Base-by-base conservation (phyloP, 768 basidiomycete species). In the Exsudoporus frostii region DNA sequence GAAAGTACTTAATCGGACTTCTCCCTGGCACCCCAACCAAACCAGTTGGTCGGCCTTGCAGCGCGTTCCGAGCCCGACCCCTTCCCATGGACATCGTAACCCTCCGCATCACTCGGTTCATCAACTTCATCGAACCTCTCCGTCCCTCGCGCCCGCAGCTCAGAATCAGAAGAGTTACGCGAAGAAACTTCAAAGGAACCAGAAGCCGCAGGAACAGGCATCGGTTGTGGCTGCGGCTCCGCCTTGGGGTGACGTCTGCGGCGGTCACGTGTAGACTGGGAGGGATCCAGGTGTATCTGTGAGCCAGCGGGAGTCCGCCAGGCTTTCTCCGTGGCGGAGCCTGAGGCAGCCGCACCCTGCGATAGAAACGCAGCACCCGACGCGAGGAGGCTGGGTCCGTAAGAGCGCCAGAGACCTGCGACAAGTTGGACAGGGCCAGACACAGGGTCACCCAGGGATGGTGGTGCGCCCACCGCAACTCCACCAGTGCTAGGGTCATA, bases 321-420 rank as follows among this genome's bases (percentile, higher is more conserved):
- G 27, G 68, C 60, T 33, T 53, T 57, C 4, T 65, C 63, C 17
- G 60, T 20, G 22, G 68, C 54, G 24, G 73, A 54, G 32, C 71
- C 62, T 1, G 80, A 70, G 17, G 74, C 71, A 0, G 73, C 71
- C 13, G 79, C 72, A 20, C 79, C 73, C 54, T 84, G 81, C 17
- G 75, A 75, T 14, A 91, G 68, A 5, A 90, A 65, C 3, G 81
- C 80, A 0, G 86, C 78, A 19, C 89, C 86, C 1, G 81, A 78
- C 3, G 86, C 87, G 13, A 92, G 60, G 39, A 92, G 76, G 3
- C 77, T 65, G 0, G 91, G 90, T 1, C 89, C 91, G 56, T 90
- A 92, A 2, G 83, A 80, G n/a, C 76, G 75, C 90, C 90, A 92
- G 15, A 93, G 73, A 0, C 80, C 81, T 20, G 77, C 79, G 2